Evolutionary conservation across 2,329 filamentous ascomycete genomes (phyloP), one percentile per base, ranked within the genome.

Genomic region (Phyllosticta ampelicida): DNA sequence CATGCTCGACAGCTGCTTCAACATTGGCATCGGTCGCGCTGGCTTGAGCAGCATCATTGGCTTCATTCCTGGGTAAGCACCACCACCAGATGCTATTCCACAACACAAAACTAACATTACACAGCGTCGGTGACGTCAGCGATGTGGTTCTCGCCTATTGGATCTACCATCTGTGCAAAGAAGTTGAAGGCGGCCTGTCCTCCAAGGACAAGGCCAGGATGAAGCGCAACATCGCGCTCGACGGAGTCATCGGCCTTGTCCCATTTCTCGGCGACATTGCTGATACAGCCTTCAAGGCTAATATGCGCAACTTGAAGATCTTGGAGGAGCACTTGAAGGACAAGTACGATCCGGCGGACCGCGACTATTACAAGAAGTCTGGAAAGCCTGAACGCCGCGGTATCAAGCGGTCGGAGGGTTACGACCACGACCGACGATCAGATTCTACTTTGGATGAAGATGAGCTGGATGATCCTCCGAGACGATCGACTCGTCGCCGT

Each of bases 1-100:
- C 73, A 81, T 84, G 44, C 82, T 96, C 23, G 94, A 97, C 72
- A 87, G 90, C 77, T 83, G 81, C 58, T 81, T 96, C 5, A 95
- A 92, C 76, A 90, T 82, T 67, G 82, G 89, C 68, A 82, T 87
- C 63, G 90, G 90, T 50, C 83, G 86, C 60, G 91, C 97, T 68
- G 94, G 94, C 57, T 96, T 90, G 90, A 84, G 88, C 55, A 87
- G 86, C 65, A 81, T 96, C 60, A 89, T 97, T 65, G 94, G 86
- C 13, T 69, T 97, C 8, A 73, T 97, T 57, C 94, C 94, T 65
- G 82, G 82, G 82, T 90, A 80, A 79, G 87, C 44, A 9, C 30
- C 50, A 19, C 30, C 48, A 20, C 16, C 36, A 16, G 3, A 13
- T 10, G 9, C 54, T 29, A 2, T 19, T 20, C 26, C 13, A 36